These are phyloP conservation scores for Heterobasidion irregulare DNA, from an alignment of 1,284 basidiomycete species.

Conservation along the genomic window DNA sequence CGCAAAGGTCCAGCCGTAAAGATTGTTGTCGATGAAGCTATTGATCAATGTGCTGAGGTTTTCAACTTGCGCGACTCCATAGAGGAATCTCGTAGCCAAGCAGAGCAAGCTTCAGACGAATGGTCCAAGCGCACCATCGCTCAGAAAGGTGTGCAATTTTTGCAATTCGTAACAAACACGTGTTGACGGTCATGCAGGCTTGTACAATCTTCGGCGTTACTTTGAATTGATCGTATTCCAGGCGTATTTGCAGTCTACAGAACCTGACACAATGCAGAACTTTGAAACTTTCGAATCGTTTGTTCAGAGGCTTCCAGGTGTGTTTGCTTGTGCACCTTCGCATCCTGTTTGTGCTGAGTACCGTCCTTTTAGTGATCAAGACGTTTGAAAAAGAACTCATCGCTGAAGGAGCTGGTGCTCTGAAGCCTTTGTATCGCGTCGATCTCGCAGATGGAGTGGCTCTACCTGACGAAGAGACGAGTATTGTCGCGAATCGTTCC, in stretches of 20 bases:
- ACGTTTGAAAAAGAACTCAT: slow-evolving; percentile 92
- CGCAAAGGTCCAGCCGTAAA: slow-evolving; percentile 87
- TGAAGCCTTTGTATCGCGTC: slow-evolving; percentile 81
- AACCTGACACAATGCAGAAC: slow-evolving; percentile 74
- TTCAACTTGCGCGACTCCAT: slow-evolving; percentile 87
- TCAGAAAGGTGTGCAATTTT: slow-evolving; percentile 49
- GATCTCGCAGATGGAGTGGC: slow-evolving; percentile 72
- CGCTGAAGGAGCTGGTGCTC: slow-evolving; percentile 69
- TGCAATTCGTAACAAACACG: neutral
- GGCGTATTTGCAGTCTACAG: slow-evolving; percentile 83
- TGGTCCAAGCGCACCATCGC: slow-evolving; percentile 57
- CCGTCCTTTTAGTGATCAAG: slow-evolving; percentile 63
- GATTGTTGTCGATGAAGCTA: slow-evolving; percentile 82
- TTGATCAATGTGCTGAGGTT: slow-evolving; percentile 82
- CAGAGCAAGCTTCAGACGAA: slow-evolving; percentile 74
- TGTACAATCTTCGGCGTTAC: slow-evolving; percentile 81
- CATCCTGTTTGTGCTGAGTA: neutral
- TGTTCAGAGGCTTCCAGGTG: slow-evolving; percentile 76
- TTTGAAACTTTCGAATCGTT: slow-evolving; percentile 78
- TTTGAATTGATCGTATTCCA: slow-evolving; percentile 93
- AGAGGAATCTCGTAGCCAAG: slow-evolving; percentile 68
- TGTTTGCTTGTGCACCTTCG: slow-evolving; percentile 8
- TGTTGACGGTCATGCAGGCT: slow-evolving; percentile 33
- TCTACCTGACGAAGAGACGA: slow-evolving; percentile 81
- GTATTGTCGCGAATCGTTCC: slow-evolving; percentile 77